phyloP scores from a whole-genome alignment of 1,139 yeast species.

The Geotrichum carabidarum region DNA sequence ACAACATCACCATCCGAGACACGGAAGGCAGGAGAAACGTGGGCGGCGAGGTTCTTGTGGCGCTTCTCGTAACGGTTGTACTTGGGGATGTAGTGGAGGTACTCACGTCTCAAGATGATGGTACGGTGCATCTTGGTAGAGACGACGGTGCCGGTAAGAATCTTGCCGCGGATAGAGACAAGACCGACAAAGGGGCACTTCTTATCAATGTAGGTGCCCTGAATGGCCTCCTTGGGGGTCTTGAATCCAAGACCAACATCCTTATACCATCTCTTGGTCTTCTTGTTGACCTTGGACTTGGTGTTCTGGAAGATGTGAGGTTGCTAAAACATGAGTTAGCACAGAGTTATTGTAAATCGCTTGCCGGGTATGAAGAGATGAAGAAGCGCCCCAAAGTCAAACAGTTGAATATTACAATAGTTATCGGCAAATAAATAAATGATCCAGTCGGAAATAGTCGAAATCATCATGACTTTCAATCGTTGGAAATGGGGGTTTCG shows the following conservation, averaged over 20 bases:
- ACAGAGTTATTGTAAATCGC: not conserved
- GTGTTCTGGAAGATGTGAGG: conserved; percentile 99
- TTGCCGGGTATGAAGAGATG: no score
- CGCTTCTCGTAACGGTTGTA: conserved; percentile 99
- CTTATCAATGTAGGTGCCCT: conserved; percentile 99
- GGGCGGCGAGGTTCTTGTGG: conserved; percentile 99
- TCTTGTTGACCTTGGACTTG: conserved; percentile 97
- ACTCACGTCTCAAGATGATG: conserved; percentile 98
- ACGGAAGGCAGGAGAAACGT: conserved; percentile 99
- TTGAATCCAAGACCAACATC: conserved; percentile 99
- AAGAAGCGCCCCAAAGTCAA: no score
- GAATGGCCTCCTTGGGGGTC: conserved; percentile 98
- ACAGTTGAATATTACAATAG: no score
- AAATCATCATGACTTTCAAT: no score
- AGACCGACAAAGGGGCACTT: conserved; percentile 98
- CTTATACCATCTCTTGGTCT: conserved; percentile 99
- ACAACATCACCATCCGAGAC: conserved; percentile 98
- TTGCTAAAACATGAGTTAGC: conserved; percentile 52
- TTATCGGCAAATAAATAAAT: no score
- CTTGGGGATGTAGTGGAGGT: conserved; percentile 99
- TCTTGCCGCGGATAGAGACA: conserved; percentile 98
- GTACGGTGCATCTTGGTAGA: conserved; percentile 99
- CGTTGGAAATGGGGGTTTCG: no score
- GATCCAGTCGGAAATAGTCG: no score
- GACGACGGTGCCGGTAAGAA: conserved; percentile 91